These are phyloP conservation scores for Ustilago curta DNA, from an alignment of 1,284 basidiomycete genomes.

Conservation along the genomic window DNA sequence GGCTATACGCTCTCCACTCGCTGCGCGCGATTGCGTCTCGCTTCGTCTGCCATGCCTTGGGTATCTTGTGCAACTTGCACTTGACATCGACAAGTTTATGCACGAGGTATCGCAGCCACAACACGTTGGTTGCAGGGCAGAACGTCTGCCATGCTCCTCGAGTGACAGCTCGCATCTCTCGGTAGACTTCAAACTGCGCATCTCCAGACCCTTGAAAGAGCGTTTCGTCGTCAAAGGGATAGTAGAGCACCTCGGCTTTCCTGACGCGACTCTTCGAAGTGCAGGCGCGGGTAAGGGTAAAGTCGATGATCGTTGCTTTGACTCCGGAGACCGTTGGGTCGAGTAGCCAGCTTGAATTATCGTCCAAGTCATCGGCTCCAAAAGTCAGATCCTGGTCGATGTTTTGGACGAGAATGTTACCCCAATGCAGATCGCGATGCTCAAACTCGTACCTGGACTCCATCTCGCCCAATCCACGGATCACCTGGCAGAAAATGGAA, in stretches of 20 bases:
- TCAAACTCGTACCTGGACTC: conserved; percentile 86
- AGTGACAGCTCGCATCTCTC: conserved; percentile 80
- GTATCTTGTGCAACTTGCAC: conserved; percentile 17
- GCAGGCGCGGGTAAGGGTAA: conserved; percentile 81
- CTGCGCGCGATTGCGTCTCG: conserved; percentile 1
- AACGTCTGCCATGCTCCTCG: conserved; percentile 78
- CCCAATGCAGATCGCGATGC: conserved; percentile 98
- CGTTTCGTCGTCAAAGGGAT: conserved; percentile 67
- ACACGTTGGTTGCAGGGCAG: conserved; percentile 84
- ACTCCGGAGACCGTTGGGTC: conserved; percentile 73
- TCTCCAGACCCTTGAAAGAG: conserved; percentile 78
- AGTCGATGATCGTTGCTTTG: conserved; percentile 87
- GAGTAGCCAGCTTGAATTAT: conserved; percentile 14
- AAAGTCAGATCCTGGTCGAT: not conserved
- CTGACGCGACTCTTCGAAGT: conserved; percentile 16
- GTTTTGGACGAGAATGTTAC: conserved; percentile 84
- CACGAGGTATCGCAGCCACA: conserved; percentile 86
- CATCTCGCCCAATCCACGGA: conserved; percentile 79
- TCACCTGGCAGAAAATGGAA: conserved; percentile 90
- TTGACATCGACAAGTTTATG: conserved; percentile 75
- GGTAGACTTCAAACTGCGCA: conserved; percentile 93
- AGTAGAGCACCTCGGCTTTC: conserved; percentile 45
- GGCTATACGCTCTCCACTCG: conserved; percentile 14
- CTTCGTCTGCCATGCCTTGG: conserved; percentile 1
- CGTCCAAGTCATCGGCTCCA: not conserved